Percentiles rank a stretch among this genome's conserved stretches.
These are phyloP conservation scores for Diaporthe sp. DNA, from an alignment of 2,329 filamentous ascomycete genomes.

Conservation along the genomic window DNA sequence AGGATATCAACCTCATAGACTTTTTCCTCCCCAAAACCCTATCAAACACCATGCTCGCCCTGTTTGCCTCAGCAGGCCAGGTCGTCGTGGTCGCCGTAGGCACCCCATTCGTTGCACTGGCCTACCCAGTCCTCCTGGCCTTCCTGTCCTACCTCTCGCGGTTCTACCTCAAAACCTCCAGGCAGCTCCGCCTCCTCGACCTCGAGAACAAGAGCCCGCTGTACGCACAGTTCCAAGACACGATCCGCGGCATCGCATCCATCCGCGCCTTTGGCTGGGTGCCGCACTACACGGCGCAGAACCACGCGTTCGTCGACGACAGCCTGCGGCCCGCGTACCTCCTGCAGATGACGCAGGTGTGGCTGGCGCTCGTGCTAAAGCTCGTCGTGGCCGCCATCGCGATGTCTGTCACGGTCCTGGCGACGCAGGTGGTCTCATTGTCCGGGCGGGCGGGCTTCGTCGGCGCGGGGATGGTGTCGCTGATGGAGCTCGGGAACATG, in stretches of 20 bases:
- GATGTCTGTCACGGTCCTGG: slow-evolving; percentile 46
- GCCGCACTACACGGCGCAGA: slow-evolving; percentile 56
- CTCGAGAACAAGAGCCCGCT: slow-evolving; percentile 50
- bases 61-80: slow-evolving; percentile 46
- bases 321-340: slow-evolving; percentile 67
- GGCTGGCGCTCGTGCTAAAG: slow-evolving; percentile 51
- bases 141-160: slow-evolving; percentile 56
- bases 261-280: slow-evolving; percentile 65
- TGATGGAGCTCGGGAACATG: slow-evolving; percentile 48
- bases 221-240: slow-evolving; percentile 60
- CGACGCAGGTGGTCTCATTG: slow-evolving; percentile 44
- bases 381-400: slow-evolving; percentile 50
- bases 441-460: slow-evolving; percentile 41
- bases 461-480: slow-evolving; percentile 48
- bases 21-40: slow-evolving; percentile 41
- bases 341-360: slow-evolving; percentile 54
- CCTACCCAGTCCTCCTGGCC: slow-evolving; percentile 54
- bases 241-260: slow-evolving; percentile 60
- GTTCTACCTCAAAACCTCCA: slow-evolving; percentile 61
- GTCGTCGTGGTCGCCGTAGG: slow-evolving; percentile 56
- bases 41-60: slow-evolving; percentile 44
- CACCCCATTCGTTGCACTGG: slow-evolving; percentile 50
- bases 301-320: slow-evolving; percentile 58
- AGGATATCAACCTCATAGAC: slow-evolving; percentile 48
- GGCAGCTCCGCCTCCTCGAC: slow-evolving; percentile 61